Evolutionary conservation across 257 asterid species (phyloP).

Genomic region (Gentiana straminea): DNA sequence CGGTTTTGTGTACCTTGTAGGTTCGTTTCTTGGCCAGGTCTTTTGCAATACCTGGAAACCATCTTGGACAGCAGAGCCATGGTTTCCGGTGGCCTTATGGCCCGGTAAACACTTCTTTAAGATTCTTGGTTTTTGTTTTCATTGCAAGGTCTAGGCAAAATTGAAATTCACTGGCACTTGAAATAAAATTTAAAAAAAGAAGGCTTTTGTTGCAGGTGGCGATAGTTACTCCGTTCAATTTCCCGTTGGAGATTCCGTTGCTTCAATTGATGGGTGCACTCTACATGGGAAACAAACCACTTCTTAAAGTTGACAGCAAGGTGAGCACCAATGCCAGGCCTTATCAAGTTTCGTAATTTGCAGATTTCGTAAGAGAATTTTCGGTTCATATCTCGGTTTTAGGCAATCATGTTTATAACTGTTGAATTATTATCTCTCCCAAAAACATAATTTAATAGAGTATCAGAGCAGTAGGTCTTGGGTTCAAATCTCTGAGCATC

Average conservation of each 20-base stretch:
- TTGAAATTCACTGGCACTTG: too few species aligned
- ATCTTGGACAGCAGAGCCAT: constrained; percentile 97
- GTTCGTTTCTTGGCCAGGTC: constrained; percentile 95
- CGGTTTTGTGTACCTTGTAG: constrained; percentile 27
- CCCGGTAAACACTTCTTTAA: constrained; percentile 40
- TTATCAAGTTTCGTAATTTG: too few species aligned
- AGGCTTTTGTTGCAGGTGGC: constrained; percentile 42
- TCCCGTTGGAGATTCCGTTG: constrained; percentile 91
- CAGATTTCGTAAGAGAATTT: too few species aligned
- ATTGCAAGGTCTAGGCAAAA: too few species aligned
- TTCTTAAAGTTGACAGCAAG: constrained; percentile 96
- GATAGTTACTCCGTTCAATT: constrained; percentile 86
- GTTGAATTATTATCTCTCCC: too few species aligned
- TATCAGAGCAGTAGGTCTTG: too few species aligned
- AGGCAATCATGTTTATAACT: too few species aligned
- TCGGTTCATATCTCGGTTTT: too few species aligned
- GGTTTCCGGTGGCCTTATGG: constrained; percentile 99
- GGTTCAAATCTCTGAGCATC: too few species aligned
- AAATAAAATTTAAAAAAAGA: too few species aligned
- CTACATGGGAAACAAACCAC: constrained; percentile 97
- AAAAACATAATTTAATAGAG: too few species aligned
- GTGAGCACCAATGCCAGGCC: constrained; percentile 18
- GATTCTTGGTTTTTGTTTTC: background rate
- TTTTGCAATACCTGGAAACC: constrained; percentile 93
- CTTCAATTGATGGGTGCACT: constrained; percentile 99